Evolutionary conservation across 2,329 filamentous ascomycete genomes (phyloP).

Genomic region (Diaporthe citriasiana): DNA sequence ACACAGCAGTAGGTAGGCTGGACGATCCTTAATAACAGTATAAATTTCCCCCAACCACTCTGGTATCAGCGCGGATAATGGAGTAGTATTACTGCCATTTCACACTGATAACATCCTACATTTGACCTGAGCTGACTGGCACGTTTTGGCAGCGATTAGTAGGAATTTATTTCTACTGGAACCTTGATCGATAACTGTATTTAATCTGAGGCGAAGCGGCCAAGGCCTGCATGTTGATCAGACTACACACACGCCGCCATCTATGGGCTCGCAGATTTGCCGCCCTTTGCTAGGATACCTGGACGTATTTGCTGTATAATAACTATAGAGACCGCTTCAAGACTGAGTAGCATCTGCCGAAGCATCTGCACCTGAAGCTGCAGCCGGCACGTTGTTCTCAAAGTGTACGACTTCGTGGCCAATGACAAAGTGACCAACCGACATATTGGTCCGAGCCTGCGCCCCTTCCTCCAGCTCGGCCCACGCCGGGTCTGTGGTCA

Average conservation of each 20-base stretch:
- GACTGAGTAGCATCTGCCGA: background rate
- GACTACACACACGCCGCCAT: background rate
- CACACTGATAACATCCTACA: no score
- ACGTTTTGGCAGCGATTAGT: no score
- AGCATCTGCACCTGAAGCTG: background rate
- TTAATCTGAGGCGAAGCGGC: background rate
- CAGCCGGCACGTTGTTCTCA: conserved; percentile 2
- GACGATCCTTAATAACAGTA: background rate
- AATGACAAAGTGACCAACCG: conserved; percentile 22
- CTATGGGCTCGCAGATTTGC: background rate
- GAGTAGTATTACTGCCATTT: no score
- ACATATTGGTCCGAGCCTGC: conserved; percentile 3
- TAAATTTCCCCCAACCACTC: no score
- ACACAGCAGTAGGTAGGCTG: background rate
- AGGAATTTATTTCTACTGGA: background rate
- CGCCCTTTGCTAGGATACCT: no score
- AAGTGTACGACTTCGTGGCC: conserved; percentile 29
- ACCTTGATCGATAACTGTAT: no score
- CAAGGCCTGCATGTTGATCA: background rate
- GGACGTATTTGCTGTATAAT: background rate
- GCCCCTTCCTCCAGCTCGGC: conserved; percentile 27
- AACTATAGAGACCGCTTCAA: background rate
- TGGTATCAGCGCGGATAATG: no score
- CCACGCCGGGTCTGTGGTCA: conserved; percentile 26
- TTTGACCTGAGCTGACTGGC: no score